Percentiles rank a stretch among this genome's conserved stretches.
Conservation (phyloP, 768 basidiomycete genomes). For the Amanita jacksonii region DNA sequence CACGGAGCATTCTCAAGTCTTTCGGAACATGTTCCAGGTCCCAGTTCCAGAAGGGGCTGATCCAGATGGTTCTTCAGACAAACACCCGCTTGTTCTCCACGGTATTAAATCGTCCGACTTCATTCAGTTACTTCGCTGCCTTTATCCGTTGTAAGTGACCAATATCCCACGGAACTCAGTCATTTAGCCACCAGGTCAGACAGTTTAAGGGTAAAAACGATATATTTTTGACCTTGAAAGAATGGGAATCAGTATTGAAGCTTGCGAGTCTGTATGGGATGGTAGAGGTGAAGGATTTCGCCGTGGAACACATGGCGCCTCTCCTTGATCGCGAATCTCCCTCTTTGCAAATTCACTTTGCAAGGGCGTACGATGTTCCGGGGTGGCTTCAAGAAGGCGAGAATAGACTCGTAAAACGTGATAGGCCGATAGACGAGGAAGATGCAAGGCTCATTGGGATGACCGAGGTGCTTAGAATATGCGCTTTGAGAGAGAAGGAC, state of each 20-base stretch:
- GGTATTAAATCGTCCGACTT: constrained; percentile 3
- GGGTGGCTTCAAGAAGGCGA: constrained; percentile 25
- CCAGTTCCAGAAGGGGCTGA: background rate
- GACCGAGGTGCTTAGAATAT: constrained; percentile 13
- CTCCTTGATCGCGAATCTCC: constrained; percentile 10
- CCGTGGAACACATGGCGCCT: constrained; percentile 18
- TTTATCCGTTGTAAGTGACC: constrained; percentile 14
- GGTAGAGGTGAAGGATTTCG: constrained; percentile 18
- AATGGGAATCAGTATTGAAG: constrained; percentile 31
- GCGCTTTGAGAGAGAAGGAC: constrained; percentile 1
- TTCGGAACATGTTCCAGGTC: background rate
- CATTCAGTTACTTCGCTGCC: constrained; percentile 10
- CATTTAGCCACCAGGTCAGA: background rate
- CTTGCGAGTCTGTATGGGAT: constrained; percentile 31
- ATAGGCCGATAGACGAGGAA: constrained; percentile 16
- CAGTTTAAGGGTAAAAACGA: background rate
- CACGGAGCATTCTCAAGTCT: background rate
- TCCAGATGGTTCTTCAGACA: constrained; percentile 5
- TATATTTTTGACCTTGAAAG: constrained; percentile 9
- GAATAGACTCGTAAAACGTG: constrained; percentile 14
- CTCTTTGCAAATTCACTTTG: constrained; percentile 22
- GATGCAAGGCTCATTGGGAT: constrained; percentile 20
- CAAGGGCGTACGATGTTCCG: constrained; percentile 22
- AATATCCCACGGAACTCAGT: background rate
- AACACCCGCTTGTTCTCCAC: background rate